Evolutionary conservation across 2,329 filamentous ascomycete genomes (phyloP).

Genomic region (Fusarium oxysporum): DNA sequence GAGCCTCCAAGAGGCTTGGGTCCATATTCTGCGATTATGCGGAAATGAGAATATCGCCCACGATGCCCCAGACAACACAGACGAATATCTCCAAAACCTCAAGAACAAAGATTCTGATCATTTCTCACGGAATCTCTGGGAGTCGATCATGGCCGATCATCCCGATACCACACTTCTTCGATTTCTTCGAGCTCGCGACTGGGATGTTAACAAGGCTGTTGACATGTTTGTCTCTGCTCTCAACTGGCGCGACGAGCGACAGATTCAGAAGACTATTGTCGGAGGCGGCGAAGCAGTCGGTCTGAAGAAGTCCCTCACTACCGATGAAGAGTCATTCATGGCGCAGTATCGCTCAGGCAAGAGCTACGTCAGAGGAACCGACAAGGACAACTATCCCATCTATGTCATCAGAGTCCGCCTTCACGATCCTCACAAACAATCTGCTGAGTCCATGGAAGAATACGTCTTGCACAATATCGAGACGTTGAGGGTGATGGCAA

Average conservation of each 20-base stretch:
- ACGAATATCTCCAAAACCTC: constrained; percentile 4
- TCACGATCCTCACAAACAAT: constrained; percentile 48
- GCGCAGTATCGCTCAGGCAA: constrained; percentile 54
- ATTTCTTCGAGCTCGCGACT: constrained; percentile 55
- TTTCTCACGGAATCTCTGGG: constrained; percentile 30
- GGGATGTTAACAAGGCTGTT: constrained; percentile 54
- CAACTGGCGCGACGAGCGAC: constrained; percentile 52
- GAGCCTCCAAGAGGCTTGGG: constrained; percentile 35
- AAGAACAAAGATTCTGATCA: constrained; percentile 22
- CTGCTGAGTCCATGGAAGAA: constrained; percentile 50
- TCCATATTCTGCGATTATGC: constrained; percentile 30
- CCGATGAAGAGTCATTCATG: constrained; percentile 52
- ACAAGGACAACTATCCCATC: constrained; percentile 51
- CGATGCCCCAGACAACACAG: not conserved
- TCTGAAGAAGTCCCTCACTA: constrained; percentile 33
- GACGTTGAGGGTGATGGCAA: constrained; percentile 47
- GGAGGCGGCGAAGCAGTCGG: constrained; percentile 50
- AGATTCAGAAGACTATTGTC: constrained; percentile 50
- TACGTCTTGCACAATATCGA: constrained; percentile 57
- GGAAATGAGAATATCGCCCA: constrained; percentile 8
- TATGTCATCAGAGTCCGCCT: constrained; percentile 49
- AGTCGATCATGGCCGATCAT: constrained; percentile 45
- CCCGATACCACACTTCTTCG: constrained; percentile 55
- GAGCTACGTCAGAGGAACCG: constrained; percentile 52
- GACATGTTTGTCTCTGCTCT: constrained; percentile 54